Base-by-base conservation (phyloP, 768 basidiomycete genomes). In the Galerina sulciceps region DNA sequence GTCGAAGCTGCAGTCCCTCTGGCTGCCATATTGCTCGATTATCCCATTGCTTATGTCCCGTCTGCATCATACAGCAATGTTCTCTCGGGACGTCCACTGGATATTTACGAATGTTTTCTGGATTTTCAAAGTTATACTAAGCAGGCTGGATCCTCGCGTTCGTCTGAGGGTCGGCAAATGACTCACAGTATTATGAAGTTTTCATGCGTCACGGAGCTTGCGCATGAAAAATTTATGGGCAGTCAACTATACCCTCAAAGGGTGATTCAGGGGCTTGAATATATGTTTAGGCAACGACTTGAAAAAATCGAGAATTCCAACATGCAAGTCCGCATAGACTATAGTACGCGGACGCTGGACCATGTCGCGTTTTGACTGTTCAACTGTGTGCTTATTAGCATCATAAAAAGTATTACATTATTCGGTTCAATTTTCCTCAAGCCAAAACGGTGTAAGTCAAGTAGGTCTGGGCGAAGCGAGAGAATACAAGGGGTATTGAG, bases 21-120 rank as follows among this genome's bases (percentile, higher is more conserved):
- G 4, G 85, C 87, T 4, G 88, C 79, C 1, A 58, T 86, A 8
- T 67, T 89, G 22, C 79, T 89, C 35, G 87, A 87, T 57, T 89
- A 89, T 63, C 82, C 83, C 9, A 79, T 88, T 9, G 77, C 80
- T 20, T 86, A 86, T 49, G 66, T 80, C 31, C 79, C 78, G 31
- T 58, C 55, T 20, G 2, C 45, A 1, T 46, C 51, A 13, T 58
- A 74, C 52, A 13, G 22, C 15, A 40, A 53, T 17, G 46, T 81
- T 64, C 76, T 89, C n/a, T 71, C 71, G 3, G 55, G 79, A 17
- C 74, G 78, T 2, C 64, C 76, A 6, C 71, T 90, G 47, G 78
- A 86, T 57, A 70, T 88, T 11, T 87, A 85, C 65, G 77, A 83
- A 55, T 79, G 77, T 55, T 40, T 69, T 35, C 52, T 82, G 34